Evolutionary conservation across 2,329 filamentous ascomycete species (phyloP), one percentile per base, ranked within the genome.

Genomic region (Fusarium citri): DNA sequence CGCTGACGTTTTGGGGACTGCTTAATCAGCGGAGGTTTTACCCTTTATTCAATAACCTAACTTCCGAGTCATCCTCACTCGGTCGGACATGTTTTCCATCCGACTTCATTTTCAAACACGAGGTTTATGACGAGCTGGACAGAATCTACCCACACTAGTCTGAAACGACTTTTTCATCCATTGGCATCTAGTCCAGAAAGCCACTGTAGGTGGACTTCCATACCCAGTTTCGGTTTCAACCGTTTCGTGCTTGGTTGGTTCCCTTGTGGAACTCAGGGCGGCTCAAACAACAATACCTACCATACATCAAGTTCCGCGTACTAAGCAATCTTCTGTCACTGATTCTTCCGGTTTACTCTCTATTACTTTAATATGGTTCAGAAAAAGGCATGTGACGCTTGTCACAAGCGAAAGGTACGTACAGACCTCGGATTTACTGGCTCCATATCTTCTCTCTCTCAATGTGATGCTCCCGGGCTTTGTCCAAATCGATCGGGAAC

Each of bases 401-500:
- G 71, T 34, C 71, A 73, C 51, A 70, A 57, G 43, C 65, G 71
- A 66, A 73, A 73, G 51, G 71, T 73, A 67, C 56, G 68, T 72
- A 69, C 34, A 41, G 22, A 22, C 22, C 15, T 20, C n/a, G 8
- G 9, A 23, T 50, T 20, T 18, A 34, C 23, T 18, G 20, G 23
- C 59, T 26, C 64, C 41, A 42, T 31, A 37, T 37, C 34, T 41
- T 55, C 23, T 49, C 15, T 25, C 20, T 37, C 47, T 23, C 34
- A 37, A 43, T 26, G 20, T 28, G 37, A 54, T 26, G n/a, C 10
- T 18, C 23, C 55, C 43, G 23, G 10, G 14, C 49, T 30, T 45
- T 25, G 14, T 34, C 47, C 26, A 31, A 18, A 54, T 43, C 28
- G 43, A 64, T 45, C 66, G 7, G 25, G 18, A 14, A 8, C 25